These are phyloP conservation scores for Knufia petricola DNA, from an alignment of 2,329 filamentous ascomycete genomes.

Conservation along the genomic window DNA sequence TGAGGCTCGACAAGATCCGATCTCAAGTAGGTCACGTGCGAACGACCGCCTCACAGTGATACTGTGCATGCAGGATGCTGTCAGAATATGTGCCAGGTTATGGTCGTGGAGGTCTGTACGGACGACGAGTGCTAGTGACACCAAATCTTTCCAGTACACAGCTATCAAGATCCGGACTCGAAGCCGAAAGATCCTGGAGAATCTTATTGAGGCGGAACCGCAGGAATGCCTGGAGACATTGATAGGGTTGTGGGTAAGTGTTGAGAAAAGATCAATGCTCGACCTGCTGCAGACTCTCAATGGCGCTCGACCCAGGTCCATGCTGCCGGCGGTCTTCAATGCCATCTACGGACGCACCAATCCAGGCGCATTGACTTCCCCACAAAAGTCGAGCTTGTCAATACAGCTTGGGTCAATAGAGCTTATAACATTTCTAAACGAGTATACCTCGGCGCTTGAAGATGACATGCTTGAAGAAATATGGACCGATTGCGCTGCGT, in stretches of 20 bases:
- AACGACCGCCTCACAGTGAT: slow-evolving; percentile 90
- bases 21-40: slow-evolving; percentile 56
- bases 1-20: slow-evolving; percentile 45
- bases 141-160: slow-evolving; percentile 80
- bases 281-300: slow-evolving; percentile 84
- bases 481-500: slow-evolving; percentile 87
- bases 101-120: slow-evolving; percentile 77
- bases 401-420: slow-evolving; percentile 75
- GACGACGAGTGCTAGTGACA: slow-evolving; percentile 42
- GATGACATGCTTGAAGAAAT: slow-evolving; percentile 98
- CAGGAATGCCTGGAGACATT: slow-evolving; percentile 89
- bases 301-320: slow-evolving; percentile 80
- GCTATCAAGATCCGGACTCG: slow-evolving; percentile 85
- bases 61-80: slow-evolving; percentile 92
- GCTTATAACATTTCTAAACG: slow-evolving; percentile 77
- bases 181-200: slow-evolving; percentile 76
- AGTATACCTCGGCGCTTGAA: slow-evolving; percentile 81
- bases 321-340: slow-evolving; percentile 89
- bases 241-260: slow-evolving; percentile 67
- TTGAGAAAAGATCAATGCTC: slow-evolving; percentile 51
- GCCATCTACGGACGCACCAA: slow-evolving; percentile 93
- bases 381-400: slow-evolving; percentile 77
- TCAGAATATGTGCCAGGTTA: slow-evolving; percentile 82
- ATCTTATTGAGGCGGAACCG: slow-evolving; percentile 84
- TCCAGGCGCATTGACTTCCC: slow-evolving; percentile 64